Percentiles rank a stretch among this genome's conserved stretches.
These are phyloP conservation scores for Glycine latifolia DNA, from an alignment of 306 rosid genomes.

Conservation along the genomic window DNA sequence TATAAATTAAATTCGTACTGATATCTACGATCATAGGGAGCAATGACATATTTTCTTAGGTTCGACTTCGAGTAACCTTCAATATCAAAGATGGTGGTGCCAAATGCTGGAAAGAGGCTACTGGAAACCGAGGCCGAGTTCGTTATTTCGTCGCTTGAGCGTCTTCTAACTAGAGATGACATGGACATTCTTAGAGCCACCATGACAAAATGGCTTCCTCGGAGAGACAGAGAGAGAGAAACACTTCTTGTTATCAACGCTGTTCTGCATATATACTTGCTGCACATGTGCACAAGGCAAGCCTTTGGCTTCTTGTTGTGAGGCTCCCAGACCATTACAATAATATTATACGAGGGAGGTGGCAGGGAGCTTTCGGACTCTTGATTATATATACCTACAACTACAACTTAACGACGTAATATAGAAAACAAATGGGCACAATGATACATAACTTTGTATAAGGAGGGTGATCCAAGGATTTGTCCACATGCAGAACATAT, in stretches of 20 bases:
- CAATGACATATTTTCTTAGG: slow-evolving; percentile 62
- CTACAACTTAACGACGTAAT: neutral
- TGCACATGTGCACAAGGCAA: neutral
- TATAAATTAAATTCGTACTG: slow-evolving; percentile 48
- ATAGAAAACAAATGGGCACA: too few species aligned
- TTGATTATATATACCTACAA: neutral
- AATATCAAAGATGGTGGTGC: slow-evolving; percentile 60
- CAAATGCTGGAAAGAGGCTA: slow-evolving; percentile 80
- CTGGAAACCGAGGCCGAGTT: slow-evolving; percentile 75
- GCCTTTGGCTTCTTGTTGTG: neutral
- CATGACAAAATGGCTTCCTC: neutral
- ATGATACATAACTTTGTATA: slow-evolving; percentile 17
- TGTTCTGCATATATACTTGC: neutral
- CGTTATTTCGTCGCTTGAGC: slow-evolving; percentile 61
- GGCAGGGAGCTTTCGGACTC: slow-evolving; percentile 38
- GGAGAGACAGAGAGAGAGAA: neutral
- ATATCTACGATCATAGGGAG: slow-evolving; percentile 77
- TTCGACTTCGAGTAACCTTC: slow-evolving; percentile 58
- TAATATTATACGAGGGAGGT: slow-evolving; percentile 25
- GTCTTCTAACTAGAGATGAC: slow-evolving; percentile 59
- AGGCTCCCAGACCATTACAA: slow-evolving; percentile 33
- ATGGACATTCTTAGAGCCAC: slow-evolving; percentile 48
- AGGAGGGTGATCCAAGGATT: slow-evolving; percentile 21
- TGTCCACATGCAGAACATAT: slow-evolving; percentile 29
- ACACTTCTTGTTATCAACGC: slow-evolving; percentile 46